Evolutionary conservation across 2,329 filamentous ascomycete genomes (phyloP).

Genomic region (Tolypocladium paradoxum): DNA sequence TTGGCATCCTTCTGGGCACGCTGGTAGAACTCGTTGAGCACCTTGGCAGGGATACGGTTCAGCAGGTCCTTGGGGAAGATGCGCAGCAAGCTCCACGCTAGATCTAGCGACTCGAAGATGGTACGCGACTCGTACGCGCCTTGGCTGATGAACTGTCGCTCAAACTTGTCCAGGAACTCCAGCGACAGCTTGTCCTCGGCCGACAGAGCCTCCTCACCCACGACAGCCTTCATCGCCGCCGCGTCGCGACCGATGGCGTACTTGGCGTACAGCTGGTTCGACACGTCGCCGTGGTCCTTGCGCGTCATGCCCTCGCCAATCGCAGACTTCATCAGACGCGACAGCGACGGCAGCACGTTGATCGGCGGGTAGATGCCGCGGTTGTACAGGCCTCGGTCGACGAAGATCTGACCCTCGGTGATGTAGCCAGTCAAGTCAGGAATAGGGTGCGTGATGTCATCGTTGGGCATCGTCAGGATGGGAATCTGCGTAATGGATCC

Average conservation of each 20-base stretch:
- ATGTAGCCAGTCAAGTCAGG: slow-evolving; percentile 98
- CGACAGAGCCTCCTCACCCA: slow-evolving; percentile 93
- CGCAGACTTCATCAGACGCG: slow-evolving; percentile 99
- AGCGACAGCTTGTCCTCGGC: slow-evolving; percentile 95
- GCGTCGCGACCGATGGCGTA: slow-evolving; percentile 98
- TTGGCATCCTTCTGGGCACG: slow-evolving; percentile 53
- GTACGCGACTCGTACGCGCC: slow-evolving; percentile 83
- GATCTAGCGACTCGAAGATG: slow-evolving; percentile 88
- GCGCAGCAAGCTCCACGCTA: slow-evolving; percentile 90
- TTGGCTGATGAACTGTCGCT: slow-evolving; percentile 88
- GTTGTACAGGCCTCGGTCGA: slow-evolving; percentile 89
- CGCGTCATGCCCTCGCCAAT: slow-evolving; percentile 96
- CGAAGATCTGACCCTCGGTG: slow-evolving; percentile 96
- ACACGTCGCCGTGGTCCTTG: slow-evolving; percentile 95
- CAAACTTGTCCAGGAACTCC: slow-evolving; percentile 98
- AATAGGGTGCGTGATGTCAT: slow-evolving; percentile 98
- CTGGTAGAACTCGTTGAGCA: slow-evolving; percentile 75
- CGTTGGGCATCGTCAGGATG: slow-evolving; percentile 98
- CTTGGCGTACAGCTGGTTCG: slow-evolving; percentile 98
- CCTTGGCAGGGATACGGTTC: slow-evolving; percentile 82
- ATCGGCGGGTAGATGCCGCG: slow-evolving; percentile 98
- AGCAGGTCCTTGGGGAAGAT: slow-evolving; percentile 98
- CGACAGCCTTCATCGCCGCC: slow-evolving; percentile 97
- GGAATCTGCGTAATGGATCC: slow-evolving; percentile 99
- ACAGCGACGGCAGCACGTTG: slow-evolving; percentile 95